These are phyloP conservation scores for Hypericum perforatum DNA, from an alignment of 345 rosid genomes.

Conservation along the genomic window DNA sequence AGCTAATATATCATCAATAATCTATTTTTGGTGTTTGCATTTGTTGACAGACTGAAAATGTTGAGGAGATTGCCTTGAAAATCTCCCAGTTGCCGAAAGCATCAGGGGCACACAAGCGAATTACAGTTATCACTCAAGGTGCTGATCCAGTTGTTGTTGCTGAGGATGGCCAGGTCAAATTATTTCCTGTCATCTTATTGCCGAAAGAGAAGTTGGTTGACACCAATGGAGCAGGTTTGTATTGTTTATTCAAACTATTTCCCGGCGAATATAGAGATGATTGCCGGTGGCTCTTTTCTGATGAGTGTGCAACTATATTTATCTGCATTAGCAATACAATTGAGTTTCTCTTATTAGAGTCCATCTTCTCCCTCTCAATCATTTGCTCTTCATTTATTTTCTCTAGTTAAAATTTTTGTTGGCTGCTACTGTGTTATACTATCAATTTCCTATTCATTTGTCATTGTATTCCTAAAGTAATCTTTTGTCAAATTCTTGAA, in stretches of 20 bases:
- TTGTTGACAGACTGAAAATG: constrained; percentile 55
- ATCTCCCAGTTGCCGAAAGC: constrained; percentile 88
- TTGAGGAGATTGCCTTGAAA: constrained; percentile 80
- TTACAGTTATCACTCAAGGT: constrained; percentile 90
- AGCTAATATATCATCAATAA: background rate
- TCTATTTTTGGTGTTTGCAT: background rate
- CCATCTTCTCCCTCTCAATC: too few relatives aligned
- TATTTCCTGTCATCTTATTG: constrained; percentile 60
- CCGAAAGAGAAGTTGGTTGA: constrained; percentile 91
- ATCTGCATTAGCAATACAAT: too few relatives aligned
- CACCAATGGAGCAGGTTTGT: constrained; percentile 88
- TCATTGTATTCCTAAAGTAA: too few relatives aligned
- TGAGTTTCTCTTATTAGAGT: too few relatives aligned
- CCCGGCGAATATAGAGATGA: too few relatives aligned
- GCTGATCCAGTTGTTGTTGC: constrained; percentile 91
- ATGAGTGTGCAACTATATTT: too few relatives aligned
- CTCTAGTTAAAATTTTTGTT: too few relatives aligned
- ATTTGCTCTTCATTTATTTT: too few relatives aligned
- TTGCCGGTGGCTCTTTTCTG: too few relatives aligned
- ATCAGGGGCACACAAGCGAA: constrained; percentile 79
- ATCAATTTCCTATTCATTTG: too few relatives aligned
- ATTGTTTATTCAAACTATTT: background rate
- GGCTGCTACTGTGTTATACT: too few relatives aligned
- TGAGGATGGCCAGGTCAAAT: constrained; percentile 82
- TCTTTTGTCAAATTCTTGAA: too few relatives aligned